Percentiles rank a stretch among this genome's conserved stretches.
Evolutionary conservation across 2,329 filamentous ascomycete genomes (phyloP).

Genomic region (Cadophora malorum): DNA sequence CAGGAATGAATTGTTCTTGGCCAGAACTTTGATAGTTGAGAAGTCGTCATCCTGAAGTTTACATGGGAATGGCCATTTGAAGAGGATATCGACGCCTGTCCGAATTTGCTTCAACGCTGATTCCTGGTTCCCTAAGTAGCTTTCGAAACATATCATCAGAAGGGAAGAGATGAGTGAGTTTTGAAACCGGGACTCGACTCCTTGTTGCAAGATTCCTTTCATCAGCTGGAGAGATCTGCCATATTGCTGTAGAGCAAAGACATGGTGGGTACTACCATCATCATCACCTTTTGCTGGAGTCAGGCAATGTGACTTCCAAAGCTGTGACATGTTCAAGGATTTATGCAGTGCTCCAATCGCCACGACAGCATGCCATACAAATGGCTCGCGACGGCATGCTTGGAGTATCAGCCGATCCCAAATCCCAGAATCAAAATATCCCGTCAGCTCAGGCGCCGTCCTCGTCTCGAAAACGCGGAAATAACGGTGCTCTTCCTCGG

Average conservation of each 20-base stretch:
- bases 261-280: conserved; percentile 15
- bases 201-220: conserved; percentile 4
- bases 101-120: conserved; percentile 21
- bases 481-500: conserved; percentile 19
- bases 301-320: background rate
- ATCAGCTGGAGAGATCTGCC: conserved; percentile 19
- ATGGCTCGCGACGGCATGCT: conserved; percentile 13
- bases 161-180: conserved; percentile 24
- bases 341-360: conserved; percentile 23
- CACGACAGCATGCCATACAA: conserved; percentile 21
- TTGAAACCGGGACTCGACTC: conserved; percentile 9
- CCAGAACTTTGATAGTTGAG: background rate
- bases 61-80: conserved; percentile 14
- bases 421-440: conserved; percentile 18
- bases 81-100: conserved; percentile 21
- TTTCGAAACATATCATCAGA: conserved; percentile 27
- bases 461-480: conserved; percentile 17
- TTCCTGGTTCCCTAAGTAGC: conserved; percentile 27
- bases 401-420: conserved; percentile 20
- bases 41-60: conserved; percentile 14
- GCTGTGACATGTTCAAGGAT: conserved; percentile 11
- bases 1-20: conserved; percentile 9
- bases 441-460: conserved; percentile 20
- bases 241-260: conserved; percentile 25
- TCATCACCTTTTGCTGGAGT: background rate